phyloP scores from a whole-genome alignment of 441 rosid species.

The Pelargonium myrrhifolium region DNA sequence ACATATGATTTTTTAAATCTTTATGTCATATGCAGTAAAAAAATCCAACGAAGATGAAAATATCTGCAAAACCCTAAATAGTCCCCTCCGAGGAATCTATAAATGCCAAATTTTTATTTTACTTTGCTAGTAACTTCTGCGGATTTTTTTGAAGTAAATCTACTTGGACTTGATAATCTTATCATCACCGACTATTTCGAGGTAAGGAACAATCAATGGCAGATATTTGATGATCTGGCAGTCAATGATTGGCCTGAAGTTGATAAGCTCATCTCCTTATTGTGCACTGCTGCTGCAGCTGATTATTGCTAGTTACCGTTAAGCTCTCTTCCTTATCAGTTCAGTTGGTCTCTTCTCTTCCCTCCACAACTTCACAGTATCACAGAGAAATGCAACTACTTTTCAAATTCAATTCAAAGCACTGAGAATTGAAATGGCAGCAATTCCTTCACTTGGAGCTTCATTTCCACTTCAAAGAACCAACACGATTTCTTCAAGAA shows the following conservation, averaged over 20 bases:
- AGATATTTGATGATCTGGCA: not conserved
- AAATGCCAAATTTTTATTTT: not conserved
- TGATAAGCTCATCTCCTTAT: not conserved
- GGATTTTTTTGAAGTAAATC: not conserved
- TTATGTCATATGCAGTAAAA: not conserved
- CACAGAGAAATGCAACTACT: not conserved
- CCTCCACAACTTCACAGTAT: not conserved
- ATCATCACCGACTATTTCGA: not conserved
- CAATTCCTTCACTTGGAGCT: constrained; percentile 17
- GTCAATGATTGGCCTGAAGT: not conserved
- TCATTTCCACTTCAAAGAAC: constrained; percentile 22
- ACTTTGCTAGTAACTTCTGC: not conserved
- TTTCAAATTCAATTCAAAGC: not conserved
- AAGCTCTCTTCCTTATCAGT: not conserved
- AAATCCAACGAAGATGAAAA: constrained; percentile 1
- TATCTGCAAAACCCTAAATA: constrained; percentile 7
- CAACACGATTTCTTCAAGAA: constrained; percentile 7
- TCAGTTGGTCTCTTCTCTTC: not conserved
- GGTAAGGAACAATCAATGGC: not conserved
- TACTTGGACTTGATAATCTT: not conserved
- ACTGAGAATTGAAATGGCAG: constrained; percentile 31
- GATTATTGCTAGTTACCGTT: not conserved
- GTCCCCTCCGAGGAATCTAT: not conserved
- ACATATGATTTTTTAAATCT: not conserved
- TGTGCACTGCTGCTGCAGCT: not conserved